phyloP scores from a whole-genome alignment of 179 eudicot genomes.

The Nepenthes alata region DNA sequence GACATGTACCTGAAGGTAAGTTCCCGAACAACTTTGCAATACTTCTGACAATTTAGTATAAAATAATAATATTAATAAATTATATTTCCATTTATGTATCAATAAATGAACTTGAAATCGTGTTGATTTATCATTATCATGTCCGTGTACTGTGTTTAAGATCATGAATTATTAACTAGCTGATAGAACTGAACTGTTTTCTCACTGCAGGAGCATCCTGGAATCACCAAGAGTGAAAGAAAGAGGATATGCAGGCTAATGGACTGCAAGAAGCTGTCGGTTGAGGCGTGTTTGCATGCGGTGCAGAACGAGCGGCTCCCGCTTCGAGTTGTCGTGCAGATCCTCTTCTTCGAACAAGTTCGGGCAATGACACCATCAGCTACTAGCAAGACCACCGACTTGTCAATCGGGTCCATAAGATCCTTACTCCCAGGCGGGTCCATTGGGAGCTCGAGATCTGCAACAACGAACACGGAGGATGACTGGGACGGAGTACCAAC shows the following conservation, averaged over 20 bases:
- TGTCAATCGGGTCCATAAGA: slow-evolving; percentile 21
- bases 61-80: too few species aligned
- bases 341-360: slow-evolving; percentile 77
- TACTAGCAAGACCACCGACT: slow-evolving; percentile 35
- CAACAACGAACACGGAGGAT: slow-evolving; percentile 83
- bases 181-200: too few species aligned
- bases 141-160: too few species aligned
- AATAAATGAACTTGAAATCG: too few species aligned
- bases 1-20: slow-evolving; percentile 12
- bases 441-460: slow-evolving; percentile 71
- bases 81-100: too few species aligned
- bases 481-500: slow-evolving; percentile 73
- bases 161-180: too few species aligned
- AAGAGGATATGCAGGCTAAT: slow-evolving; percentile 68
- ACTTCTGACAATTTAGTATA: too few species aligned
- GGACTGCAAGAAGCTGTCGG: slow-evolving; percentile 81
- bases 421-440: slow-evolving; percentile 42
- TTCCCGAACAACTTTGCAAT: not conserved
- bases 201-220: slow-evolving; percentile 54
- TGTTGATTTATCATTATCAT: too few species aligned
- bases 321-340: slow-evolving; percentile 69
- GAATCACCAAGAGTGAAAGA: slow-evolving; percentile 58
- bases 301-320: slow-evolving; percentile 84
- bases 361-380: slow-evolving; percentile 34
- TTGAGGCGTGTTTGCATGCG: slow-evolving; percentile 69